Base-by-base conservation (phyloP, 2,329 filamentous ascomycete genomes). In the Alternaria sp. region DNA sequence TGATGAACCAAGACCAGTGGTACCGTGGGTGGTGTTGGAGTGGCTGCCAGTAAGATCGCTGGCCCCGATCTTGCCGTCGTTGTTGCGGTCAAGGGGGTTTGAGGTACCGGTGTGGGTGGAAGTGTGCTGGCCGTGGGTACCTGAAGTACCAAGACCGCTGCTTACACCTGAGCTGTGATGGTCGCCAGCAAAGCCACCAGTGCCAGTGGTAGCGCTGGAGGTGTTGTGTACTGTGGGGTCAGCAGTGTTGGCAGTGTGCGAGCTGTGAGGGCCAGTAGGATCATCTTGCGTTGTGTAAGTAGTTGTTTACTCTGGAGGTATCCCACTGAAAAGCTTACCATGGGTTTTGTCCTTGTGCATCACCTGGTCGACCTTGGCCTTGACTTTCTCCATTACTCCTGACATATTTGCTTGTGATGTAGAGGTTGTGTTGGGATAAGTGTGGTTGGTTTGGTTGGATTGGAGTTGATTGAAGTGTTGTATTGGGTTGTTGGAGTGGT, bases 361-460 rank as follows among this genome's bases (percentile, higher is more conserved):
- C 59, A 74, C 70, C 36, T 74, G 62, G 62, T 78, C 75, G 69
- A 77, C 76, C 75, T 77, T 78, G 55, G 71, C 70, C 74, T 78
- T 78, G 66, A 78, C 71, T 68, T 78, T 77, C 3, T 78, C 73
- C 38, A 78, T 72, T 45, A 66, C 50, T 59, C 73, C 71, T 43
- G 73, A 49, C 73, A 75, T 75, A 62, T 57, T 72, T 62, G 58
- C 43, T 60, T 55, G 46, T 58, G 41, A 43, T 66, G 56, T 65
- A 45, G 60, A 49, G 49, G 28, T 50, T 61, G 34, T 16, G 50
- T 54, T 25, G 22, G 12, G 25, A 45, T 52, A 48, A 25, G 25
- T 45, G 18, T 59, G 16, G n/a, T 53, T 62, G 52, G 43, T 41
- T 41, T 60, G 58, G 9, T 5, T 53, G 16, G 9, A 14, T n/a